Evolutionary conservation across 257 asterid genomes (phyloP).

Genomic region (Salvia splendens): DNA sequence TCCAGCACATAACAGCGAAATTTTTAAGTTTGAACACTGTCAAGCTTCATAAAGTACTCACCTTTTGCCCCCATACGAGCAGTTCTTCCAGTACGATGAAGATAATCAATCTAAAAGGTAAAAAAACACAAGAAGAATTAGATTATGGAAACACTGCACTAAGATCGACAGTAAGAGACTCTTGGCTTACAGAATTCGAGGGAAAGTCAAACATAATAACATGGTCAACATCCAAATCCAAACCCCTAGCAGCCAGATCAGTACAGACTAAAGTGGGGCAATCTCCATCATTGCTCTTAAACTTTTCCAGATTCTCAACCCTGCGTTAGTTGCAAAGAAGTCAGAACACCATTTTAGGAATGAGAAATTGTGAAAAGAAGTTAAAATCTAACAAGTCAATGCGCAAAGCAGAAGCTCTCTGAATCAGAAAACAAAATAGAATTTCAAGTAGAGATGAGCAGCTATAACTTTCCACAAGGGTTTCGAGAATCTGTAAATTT

Average conservation of each 20-base stretch:
- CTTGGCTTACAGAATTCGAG: slow-evolving; percentile 71
- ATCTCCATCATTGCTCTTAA: slow-evolving; percentile 88
- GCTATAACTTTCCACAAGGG: no score
- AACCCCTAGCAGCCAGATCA: slow-evolving; percentile 96
- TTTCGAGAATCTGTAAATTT: no score
- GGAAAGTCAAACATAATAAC: slow-evolving; percentile 99
- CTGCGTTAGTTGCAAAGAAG: slow-evolving; percentile 41
- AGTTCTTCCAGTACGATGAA: slow-evolving; percentile 99
- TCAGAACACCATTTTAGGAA: no score
- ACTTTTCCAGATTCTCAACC: slow-evolving; percentile 76
- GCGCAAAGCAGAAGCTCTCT: background rate
- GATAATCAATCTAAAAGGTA: slow-evolving; percentile 75
- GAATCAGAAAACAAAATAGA: background rate
- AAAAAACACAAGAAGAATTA: slow-evolving; percentile 23
- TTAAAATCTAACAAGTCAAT: background rate
- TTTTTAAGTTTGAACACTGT: slow-evolving; percentile 6
- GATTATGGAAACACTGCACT: slow-evolving; percentile 11
- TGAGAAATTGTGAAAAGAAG: slow-evolving; percentile 13
- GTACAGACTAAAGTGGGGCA: slow-evolving; percentile 99
- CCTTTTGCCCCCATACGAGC: slow-evolving; percentile 99
- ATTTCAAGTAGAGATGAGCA: no score
- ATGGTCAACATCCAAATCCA: slow-evolving; percentile 98
- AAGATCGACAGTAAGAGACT: slow-evolving; percentile 16
- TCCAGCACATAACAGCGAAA: background rate
- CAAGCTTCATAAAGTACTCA: slow-evolving; percentile 37